These are phyloP conservation scores for Rhynchosporium graminicola DNA, from an alignment of 2,329 filamentous ascomycete species.

Conservation along the genomic window DNA sequence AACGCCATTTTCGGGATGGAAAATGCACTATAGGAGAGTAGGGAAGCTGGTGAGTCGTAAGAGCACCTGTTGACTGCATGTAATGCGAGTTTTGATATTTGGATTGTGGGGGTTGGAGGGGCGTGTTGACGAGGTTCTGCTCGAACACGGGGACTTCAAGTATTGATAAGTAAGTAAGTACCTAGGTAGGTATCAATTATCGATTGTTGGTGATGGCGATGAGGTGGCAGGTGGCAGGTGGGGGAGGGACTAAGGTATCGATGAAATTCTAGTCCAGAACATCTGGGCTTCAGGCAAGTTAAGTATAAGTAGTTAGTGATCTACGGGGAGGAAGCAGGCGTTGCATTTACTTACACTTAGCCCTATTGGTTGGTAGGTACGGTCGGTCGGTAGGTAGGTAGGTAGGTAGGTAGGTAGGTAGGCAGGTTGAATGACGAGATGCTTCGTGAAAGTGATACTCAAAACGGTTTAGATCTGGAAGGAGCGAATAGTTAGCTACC, in stretches of 20 bases:
- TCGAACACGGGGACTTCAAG: constrained; percentile 12
- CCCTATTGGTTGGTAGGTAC: too few relatives aligned
- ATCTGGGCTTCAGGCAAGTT: too few relatives aligned
- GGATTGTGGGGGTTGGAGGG: not conserved
- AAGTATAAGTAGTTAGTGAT: too few relatives aligned
- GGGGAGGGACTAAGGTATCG: too few relatives aligned
- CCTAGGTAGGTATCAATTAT: not conserved
- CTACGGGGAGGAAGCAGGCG: too few relatives aligned
- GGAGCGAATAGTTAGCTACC: constrained; percentile 9
- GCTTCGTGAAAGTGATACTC: constrained; percentile 2
- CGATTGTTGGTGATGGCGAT: not conserved
- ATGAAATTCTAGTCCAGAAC: too few relatives aligned
- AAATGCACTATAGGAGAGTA: constrained; percentile 36
- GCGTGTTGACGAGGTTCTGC: constrained; percentile 21
- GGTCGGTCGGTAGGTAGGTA: too few relatives aligned
- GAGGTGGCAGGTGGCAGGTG: too few relatives aligned
- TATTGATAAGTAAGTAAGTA: not conserved
- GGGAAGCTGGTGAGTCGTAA: constrained; percentile 24
- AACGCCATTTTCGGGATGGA: constrained; percentile 40
- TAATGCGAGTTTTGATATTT: constrained; percentile 7
- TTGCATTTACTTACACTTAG: too few relatives aligned
- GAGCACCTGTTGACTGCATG: constrained; percentile 29
- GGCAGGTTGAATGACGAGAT: not conserved
- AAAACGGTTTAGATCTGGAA: constrained; percentile 6
- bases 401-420: too few relatives aligned